Percentiles rank a stretch among this genome's conserved stretches.
phyloP scores from a whole-genome alignment of 352 stramenopile genomes.

The Pythium pyrilobum region DNA sequence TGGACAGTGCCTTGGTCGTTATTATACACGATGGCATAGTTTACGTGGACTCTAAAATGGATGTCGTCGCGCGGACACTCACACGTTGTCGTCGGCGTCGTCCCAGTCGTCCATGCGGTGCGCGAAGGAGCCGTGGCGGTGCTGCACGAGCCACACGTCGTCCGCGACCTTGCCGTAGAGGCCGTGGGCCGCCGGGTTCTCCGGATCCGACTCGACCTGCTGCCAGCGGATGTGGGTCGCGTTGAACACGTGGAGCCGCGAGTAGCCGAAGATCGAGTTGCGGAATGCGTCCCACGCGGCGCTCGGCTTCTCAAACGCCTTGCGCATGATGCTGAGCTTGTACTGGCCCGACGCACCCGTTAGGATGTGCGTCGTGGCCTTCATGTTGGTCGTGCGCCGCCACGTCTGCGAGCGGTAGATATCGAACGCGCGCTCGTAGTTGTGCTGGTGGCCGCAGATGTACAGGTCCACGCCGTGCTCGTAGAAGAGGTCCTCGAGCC shows the following conservation, averaged over 20 bases:
- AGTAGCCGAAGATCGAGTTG: conserved; percentile 87
- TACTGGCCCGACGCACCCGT: conserved; percentile 86
- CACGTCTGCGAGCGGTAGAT: conserved; percentile 62
- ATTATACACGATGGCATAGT: too few species aligned
- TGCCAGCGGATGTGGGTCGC: conserved; percentile 87
- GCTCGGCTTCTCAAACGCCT: conserved; percentile 56
- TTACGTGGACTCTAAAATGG: too few species aligned
- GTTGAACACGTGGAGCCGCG: conserved; percentile 77
- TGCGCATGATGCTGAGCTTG: conserved; percentile 72
- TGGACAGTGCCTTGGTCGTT: too few species aligned
- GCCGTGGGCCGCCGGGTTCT: conserved; percentile 65
- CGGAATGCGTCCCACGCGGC: conserved; percentile 79
- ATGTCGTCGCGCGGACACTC: too few species aligned
- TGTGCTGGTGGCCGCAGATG: conserved; percentile 88
- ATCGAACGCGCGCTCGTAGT: conserved; percentile 87
- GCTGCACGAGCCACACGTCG: conserved; percentile 88
- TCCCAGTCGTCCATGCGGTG: conserved; percentile 7
- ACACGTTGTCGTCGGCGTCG: not conserved
- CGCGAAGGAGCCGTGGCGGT: conserved; percentile 85
- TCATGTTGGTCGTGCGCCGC: conserved; percentile 74
- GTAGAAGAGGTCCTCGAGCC: conserved; percentile 80
- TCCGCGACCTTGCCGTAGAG: conserved; percentile 81
- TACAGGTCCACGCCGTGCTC: conserved; percentile 82
- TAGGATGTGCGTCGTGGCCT: conserved; percentile 84
- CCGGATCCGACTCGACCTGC: conserved; percentile 76